Percentiles rank a stretch among this genome's conserved stretches.
Evolutionary conservation across 306 rosid species (phyloP).

Genomic region (Benincasa hispida): DNA sequence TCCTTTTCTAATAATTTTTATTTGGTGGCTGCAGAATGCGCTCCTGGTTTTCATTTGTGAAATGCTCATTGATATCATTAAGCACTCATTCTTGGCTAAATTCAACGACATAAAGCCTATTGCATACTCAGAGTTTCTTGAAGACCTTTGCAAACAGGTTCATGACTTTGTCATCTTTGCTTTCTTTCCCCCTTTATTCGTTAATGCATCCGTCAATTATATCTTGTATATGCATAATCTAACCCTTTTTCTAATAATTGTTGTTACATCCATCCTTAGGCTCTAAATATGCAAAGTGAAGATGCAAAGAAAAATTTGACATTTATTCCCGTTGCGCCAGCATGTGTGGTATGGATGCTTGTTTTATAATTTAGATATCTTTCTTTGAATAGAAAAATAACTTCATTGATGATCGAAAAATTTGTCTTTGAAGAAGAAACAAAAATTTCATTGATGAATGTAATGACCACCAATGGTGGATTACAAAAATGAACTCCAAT

Average conservation of each 20-base stretch:
- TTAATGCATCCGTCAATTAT: not conserved
- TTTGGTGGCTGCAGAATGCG: conserved; percentile 51
- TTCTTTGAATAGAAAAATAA: not conserved
- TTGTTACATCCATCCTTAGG: conserved; percentile 23
- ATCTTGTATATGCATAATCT: not conserved
- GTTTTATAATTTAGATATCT: not conserved
- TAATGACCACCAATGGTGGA: too few species aligned
- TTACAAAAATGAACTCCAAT: too few species aligned
- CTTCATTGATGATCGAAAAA: not conserved
- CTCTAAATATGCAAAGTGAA: conserved; percentile 59
- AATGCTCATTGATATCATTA: conserved; percentile 77
- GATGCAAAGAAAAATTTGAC: conserved; percentile 67
- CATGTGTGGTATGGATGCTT: conserved; percentile 74
- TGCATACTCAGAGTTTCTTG: conserved; percentile 83
- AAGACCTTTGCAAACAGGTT: conserved; percentile 95
- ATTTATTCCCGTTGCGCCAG: conserved; percentile 91
- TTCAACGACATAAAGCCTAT: conserved; percentile 87
- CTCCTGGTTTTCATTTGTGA: conserved; percentile 77
- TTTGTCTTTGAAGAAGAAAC: too few species aligned
- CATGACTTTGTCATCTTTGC: conserved; percentile 8
- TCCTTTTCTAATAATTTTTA: conserved; percentile 10
- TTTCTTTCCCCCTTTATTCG: not conserved
- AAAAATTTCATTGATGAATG: too few species aligned
- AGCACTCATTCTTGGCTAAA: conserved; percentile 92
- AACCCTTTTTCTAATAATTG: not conserved